Evolutionary conservation across 177 flowering plant species (phyloP), one percentile per base, ranked within the genome.

Genomic region (Vitis hybrid): DNA sequence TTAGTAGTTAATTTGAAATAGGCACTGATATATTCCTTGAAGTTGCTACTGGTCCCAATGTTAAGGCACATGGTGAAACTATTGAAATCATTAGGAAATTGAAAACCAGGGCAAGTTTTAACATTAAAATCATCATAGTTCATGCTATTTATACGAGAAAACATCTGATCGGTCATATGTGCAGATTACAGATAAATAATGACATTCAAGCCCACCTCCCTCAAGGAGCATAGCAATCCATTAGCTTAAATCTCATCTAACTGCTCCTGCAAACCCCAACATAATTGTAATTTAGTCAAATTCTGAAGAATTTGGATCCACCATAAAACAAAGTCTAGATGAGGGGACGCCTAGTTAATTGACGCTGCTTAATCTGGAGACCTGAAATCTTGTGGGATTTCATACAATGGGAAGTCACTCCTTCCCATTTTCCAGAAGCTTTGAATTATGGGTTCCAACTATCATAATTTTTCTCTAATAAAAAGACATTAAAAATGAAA

Each of bases 251-350:
- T 74, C 64, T 79, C 77, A 56, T 79, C 82, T 26, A 79, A 58
- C 77, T 72, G 77, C 65, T 79, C 82, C 80, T 79, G 79, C 82
- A 73, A 70, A 59, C 18, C 55, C 45, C 13, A 15, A 48, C 23
- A 54, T 14, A 32, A 23, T 54, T 17, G 7, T 13, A 15, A 14
- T 62, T 32, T 30, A 62, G 51, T 62, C 17, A n/a, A 9, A 62
- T 40, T 62, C 0, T 40, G 56, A 54, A 57, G 21, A 57, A 14
- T 7, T 57, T 57, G 11, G 30, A 10, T 18, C 10, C 60, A 18
- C 3, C 60, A 18, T 9, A 1, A 5, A 18, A 1, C 45, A 4
- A 40, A 40, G 9, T 40, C 45, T 40, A 6, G 45, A 40, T 40
- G 45, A 40, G 8, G 45, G 45, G 45, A 40, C 45, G 7, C 45